Evolutionary conservation across 805 yeast genomes (phyloP).

Genomic region (Ogataea allantospora): DNA sequence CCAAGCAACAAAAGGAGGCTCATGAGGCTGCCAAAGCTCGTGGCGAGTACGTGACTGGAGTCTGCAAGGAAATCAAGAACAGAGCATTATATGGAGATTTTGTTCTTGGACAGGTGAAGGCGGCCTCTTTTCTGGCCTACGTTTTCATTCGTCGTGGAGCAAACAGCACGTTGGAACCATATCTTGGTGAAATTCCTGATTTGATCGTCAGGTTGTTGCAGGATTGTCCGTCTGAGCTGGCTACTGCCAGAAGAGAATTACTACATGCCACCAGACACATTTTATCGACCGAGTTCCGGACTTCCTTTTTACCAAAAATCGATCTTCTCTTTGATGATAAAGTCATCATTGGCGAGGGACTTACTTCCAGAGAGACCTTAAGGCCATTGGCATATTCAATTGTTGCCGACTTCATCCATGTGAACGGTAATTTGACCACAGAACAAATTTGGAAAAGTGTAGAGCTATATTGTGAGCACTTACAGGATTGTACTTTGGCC

Average conservation of each 20-base stretch:
- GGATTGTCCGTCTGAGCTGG: slow-evolving; percentile 93
- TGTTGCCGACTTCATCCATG: slow-evolving; percentile 94
- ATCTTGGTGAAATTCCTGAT: slow-evolving; percentile 74
- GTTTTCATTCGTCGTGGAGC: slow-evolving; percentile 84
- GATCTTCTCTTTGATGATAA: slow-evolving; percentile 83
- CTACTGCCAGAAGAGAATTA: slow-evolving; percentile 88
- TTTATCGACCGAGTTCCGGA: slow-evolving; percentile 83
- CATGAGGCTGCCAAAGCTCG: slow-evolving; percentile 54
- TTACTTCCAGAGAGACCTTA: slow-evolving; percentile 85
- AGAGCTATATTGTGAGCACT: slow-evolving; percentile 70
- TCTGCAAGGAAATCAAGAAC: slow-evolving; percentile 72
- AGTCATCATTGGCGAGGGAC: slow-evolving; percentile 87
- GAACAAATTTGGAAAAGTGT: slow-evolving; percentile 88
- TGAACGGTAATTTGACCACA: slow-evolving; percentile 76
- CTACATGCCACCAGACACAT: slow-evolving; percentile 94
- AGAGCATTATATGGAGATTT: slow-evolving; percentile 84
- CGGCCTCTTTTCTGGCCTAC: slow-evolving; percentile 92
- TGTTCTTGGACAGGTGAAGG: slow-evolving; percentile 89
- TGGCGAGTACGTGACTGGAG: slow-evolving; percentile 62
- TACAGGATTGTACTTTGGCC: slow-evolving; percentile 79
- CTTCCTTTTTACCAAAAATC: slow-evolving; percentile 79
- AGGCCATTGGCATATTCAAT: slow-evolving; percentile 93
- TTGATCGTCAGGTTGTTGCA: slow-evolving; percentile 80
- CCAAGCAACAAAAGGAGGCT: slow-evolving; percentile 73
- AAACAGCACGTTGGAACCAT: slow-evolving; percentile 56